Base-by-base conservation (phyloP, 2,329 filamentous ascomycete genomes). In the Fusarium haematococcum region DNA sequence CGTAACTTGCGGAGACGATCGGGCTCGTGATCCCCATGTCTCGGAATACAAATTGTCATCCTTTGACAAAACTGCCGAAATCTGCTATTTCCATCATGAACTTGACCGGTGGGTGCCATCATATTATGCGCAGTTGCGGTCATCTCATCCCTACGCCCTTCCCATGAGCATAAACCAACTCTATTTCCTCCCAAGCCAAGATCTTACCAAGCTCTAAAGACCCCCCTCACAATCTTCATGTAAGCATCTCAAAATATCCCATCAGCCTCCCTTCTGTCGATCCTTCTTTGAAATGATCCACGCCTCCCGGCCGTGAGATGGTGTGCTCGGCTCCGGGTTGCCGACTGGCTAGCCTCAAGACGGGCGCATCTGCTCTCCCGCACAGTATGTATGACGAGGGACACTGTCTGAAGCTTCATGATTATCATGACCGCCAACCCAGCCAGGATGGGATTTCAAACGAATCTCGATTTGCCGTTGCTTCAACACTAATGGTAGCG, bases 321-420 rank as follows among this genome's bases (percentile, higher is more conserved):
- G 67, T 75, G 71, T 74, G 62, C 37, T 67, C 72, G 72, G 72
- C 65, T 52, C 62, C 65, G 59, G 20, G 23, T 13, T 73, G 72
- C 69, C 72, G 72, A 27, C 10, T 62, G n/a, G 32, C 58, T 62
- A 48, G 27, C 35, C 45, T 45, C 7, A 27, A 8, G 37, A 6
- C 23, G 59, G 41, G 30, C n/a, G 43, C 58, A 69, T 64, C 33
- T 52, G 37, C 54, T 39, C 11, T 13, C 10, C 23, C 11, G n/a
- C 25, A 43, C 43, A 30, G 10, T 39, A 32, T 39, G 37, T 10
- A 65, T 60, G 64, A 66, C 45, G 68, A 32, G 18, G 18, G 50
- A n/a, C 50, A 54, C 50, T 32, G 50, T 6, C 50, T 39, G 56
- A 63, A 48, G 25, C 16, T 35, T 48, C 16, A 54, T 37, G 35